Base-by-base conservation (phyloP, 2,329 filamentous ascomycete genomes). In the Alternaria postmessia region DNA sequence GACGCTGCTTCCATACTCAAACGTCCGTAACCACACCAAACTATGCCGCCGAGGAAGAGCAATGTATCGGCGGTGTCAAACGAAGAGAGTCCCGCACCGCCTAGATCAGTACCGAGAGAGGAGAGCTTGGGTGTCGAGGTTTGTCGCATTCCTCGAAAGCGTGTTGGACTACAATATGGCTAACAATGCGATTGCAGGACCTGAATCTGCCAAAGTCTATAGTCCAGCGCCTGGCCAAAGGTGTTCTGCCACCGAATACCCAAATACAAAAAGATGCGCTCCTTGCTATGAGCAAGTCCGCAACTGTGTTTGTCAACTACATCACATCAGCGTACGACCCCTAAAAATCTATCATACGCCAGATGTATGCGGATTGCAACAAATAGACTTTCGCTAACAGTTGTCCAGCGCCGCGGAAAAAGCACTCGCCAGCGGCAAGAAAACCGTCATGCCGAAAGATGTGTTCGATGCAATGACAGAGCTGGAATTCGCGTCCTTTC, bases 261-360 rank as follows among this genome's bases (percentile, higher is more conserved):
- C 90, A 93, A 78, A 91, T 94, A 49, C 91, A 94, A 76, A 91
- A 89, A 72, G 93, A 93, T 80, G 92, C 92, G 42, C 86, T 94
- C 55, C 80, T 92, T 52, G 92, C 91, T 9, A 85, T 95, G 81
- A 90, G 87, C 67, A 94, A 94, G 80, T 91, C 90, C 78, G 90
- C 92, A 7, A 94, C 91, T 1, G 89, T 95, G 0, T 95, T 95
- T 73, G 90, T 95, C 69, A 94, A 88, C 79, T 92, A 94, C 76
- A 82, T 95, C 32, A 89, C 91, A 44, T 86, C 87, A 62, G 86
- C 89, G 91, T 94, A 85, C 55, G 89, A 51, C 6, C 6, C 18
- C 7, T 14, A 9, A 44, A 16, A 36, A 26, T 1, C n/a, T 24
- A n/a, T 18, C 16, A 30, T 51, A 26, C 12, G 26, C 52, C 42